Conservation (phyloP, 2,329 filamentous ascomycete genomes). For the Verruconis gallopava region DNA sequence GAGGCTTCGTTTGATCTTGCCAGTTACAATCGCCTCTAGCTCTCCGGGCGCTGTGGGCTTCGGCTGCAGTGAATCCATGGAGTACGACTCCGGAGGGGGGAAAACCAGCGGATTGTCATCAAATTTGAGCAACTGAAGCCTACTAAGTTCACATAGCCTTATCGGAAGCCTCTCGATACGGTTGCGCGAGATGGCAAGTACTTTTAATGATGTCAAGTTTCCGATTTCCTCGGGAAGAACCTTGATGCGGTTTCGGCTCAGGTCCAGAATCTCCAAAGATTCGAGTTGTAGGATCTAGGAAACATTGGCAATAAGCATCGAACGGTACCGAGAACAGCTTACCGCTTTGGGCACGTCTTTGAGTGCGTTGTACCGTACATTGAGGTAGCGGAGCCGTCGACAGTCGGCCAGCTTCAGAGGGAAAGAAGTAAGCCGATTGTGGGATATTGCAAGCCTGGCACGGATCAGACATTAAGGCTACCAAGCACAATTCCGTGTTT, state of each 20-base stretch:
- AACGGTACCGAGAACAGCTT: conserved; percentile 22
- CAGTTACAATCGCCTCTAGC: conserved; percentile 45
- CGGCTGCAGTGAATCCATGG: conserved; percentile 16
- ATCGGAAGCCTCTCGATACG: conserved; percentile 72
- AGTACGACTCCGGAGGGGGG: conserved; percentile 42
- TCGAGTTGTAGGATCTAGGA: conserved; percentile 69
- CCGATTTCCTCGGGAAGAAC: conserved; percentile 66
- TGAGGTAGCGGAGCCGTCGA: conserved; percentile 65
- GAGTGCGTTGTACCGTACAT: conserved; percentile 65
- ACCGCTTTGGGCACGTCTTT: conserved; percentile 52
- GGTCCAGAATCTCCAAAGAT: conserved; percentile 82
- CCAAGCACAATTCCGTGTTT: no score
- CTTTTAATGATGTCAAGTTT: conserved; percentile 73
- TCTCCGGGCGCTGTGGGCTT: conserved; percentile 30
- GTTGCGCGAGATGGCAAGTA: conserved; percentile 78
- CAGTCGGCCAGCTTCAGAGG: conserved; percentile 62
- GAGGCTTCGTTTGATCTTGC: conserved; percentile 47
- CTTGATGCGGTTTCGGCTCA: conserved; percentile 76
- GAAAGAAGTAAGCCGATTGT: conserved; percentile 60
- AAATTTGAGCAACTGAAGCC: conserved; percentile 77
- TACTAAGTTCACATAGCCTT: conserved; percentile 79
- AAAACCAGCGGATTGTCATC: conserved; percentile 78
- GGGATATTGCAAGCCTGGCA: conserved; percentile 66
- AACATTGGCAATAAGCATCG: conserved; percentile 15
- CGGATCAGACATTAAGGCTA: no score